Evolutionary conservation across 164 flowering plant species (phyloP), one percentile per base, ranked within the genome.

Genomic region (Houttuynia cordata): DNA sequence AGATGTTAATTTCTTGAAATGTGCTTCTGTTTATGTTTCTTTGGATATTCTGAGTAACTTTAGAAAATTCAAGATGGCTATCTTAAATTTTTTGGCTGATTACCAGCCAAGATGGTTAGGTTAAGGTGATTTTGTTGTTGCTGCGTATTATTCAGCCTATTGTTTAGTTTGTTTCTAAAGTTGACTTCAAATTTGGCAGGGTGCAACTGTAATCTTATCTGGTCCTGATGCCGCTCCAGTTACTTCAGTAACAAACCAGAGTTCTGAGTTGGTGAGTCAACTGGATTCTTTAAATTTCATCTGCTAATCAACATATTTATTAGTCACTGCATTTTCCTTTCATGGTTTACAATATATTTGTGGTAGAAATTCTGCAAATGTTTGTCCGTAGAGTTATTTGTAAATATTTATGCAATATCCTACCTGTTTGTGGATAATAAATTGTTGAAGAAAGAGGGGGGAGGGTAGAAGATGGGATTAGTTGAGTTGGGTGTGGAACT

Each of bases 151-250:
- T 12, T 53, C 22, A 53, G 1, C 15, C 25, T n/a, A 19, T 9
- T 54, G 30, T 14, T 54, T 8, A n/a, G 20, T n/a, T 52, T 52
- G 24, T n/a, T 52, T n/a, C 12, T 22, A 52, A 54, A n/a, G 0
- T 53, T 53, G 56, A 53, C 23, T 1, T 23, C 74, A 19, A 74
- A 49, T 21, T 63, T 78, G 63, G 54, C 85, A 94, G 99, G 99
- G 99, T 66, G 83, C 71, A 10, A 88, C 93, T 51, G 95, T 94
- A 18, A 82, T 94, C 66, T 74, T 91, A 59, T 94, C 99, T 67
- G 99, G 99, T 60, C 92, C 97, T 60, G 87, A 92, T 62, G 99
- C 95, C 20, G 91, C 97, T 23, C 95, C 99, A 18, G 84, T 88
- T 54, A 83, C 96, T 53, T 74, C 97, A 51, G 83, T 91, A 24